Evolutionary conservation across 345 rosid species (phyloP).

Genomic region (Pugionium cornutum): DNA sequence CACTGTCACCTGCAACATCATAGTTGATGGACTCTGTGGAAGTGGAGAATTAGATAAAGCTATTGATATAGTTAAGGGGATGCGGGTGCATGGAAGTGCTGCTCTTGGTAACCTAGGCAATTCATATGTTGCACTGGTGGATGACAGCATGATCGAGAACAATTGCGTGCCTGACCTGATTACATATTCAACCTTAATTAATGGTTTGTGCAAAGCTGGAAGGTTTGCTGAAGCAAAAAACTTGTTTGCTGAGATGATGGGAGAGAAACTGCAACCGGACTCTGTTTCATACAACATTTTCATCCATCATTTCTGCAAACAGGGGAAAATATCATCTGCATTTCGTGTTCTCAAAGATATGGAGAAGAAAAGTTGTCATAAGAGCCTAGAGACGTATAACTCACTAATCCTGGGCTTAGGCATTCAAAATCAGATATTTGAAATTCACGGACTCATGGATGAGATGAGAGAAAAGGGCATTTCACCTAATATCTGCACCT

Average conservation of each 20-base stretch:
- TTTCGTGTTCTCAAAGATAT: conserved; percentile 94
- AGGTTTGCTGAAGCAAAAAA: conserved; percentile 83
- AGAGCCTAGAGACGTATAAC: conserved; percentile 81
- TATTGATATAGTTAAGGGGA: conserved; percentile 67
- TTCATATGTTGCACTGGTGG: conserved; percentile 70
- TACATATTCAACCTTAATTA: conserved; percentile 74
- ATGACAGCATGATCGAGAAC: conserved; percentile 54
- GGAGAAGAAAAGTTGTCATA: conserved; percentile 87
- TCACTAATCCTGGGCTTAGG: conserved; percentile 82
- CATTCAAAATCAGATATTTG: conserved; percentile 77
- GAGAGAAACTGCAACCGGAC: conserved; percentile 76
- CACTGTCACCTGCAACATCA: conserved; percentile 86
- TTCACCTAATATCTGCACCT: conserved; percentile 78
- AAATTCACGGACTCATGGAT: conserved; percentile 84
- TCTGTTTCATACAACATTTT: conserved; percentile 67
- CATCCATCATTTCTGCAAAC: conserved; percentile 74
- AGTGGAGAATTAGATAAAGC: conserved; percentile 84
- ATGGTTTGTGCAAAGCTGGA: conserved; percentile 75
- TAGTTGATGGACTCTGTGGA: conserved; percentile 80
- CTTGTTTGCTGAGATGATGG: conserved; percentile 75
- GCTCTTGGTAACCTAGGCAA: conserved; percentile 87
- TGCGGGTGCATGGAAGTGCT: conserved; percentile 90
- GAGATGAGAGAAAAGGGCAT: conserved; percentile 93
- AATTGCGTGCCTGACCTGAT: conserved; percentile 77
- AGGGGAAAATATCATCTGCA: conserved; percentile 89